Conservation (phyloP, 2,329 filamentous ascomycete species). For the Colletotrichum costaricense region DNA sequence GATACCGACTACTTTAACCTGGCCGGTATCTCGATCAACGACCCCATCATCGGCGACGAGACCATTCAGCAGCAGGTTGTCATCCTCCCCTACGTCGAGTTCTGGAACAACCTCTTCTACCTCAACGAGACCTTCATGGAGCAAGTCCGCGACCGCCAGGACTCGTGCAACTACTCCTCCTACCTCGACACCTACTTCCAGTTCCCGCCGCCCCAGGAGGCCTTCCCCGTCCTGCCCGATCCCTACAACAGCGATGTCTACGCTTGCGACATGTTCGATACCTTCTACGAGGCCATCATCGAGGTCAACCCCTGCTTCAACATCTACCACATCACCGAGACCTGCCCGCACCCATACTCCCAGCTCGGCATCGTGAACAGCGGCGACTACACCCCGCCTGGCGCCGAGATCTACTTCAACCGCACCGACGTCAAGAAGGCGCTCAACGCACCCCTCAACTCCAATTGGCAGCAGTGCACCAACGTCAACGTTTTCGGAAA, state of each 20-base stretch:
- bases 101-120: constrained; percentile 69
- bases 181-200: constrained; percentile 71
- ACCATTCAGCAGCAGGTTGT: constrained; percentile 58
- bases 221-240: constrained; percentile 63
- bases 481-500: constrained; percentile 40
- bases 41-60: constrained; percentile 72
- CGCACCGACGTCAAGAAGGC: constrained; percentile 76
- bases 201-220: constrained; percentile 73
- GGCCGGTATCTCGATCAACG: constrained; percentile 77
- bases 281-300: constrained; percentile 65
- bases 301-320: constrained; percentile 82
- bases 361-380: constrained; percentile 77
- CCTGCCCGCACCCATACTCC: constrained; percentile 78
- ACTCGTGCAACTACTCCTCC: constrained; percentile 72
- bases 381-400: constrained; percentile 71
- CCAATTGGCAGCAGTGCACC: constrained; percentile 42
- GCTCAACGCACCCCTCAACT: constrained; percentile 68
- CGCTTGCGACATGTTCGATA: constrained; percentile 66
- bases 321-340: constrained; percentile 79
- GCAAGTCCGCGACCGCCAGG: constrained; percentile 62
- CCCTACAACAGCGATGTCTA: constrained; percentile 48
- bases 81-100: constrained; percentile 69
- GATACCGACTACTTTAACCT: constrained; percentile 76
- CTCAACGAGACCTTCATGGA: constrained; percentile 70
- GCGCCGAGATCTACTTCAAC: constrained; percentile 76